phyloP scores from a whole-genome alignment of 2,329 filamentous ascomycete genomes.

The Dactylellina leptospora region DNA sequence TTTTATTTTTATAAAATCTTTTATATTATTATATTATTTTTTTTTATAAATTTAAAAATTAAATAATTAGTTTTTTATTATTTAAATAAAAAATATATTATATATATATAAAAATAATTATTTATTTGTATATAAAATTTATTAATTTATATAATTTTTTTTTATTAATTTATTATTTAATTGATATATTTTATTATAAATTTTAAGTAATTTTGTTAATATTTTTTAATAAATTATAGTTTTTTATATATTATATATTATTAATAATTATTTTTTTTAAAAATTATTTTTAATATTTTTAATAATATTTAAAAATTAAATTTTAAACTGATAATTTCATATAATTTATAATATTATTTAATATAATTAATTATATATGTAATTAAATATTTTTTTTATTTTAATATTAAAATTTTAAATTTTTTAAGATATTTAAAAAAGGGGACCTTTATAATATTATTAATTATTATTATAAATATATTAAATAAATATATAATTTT shows the following conservation, averaged over 20 bases:
- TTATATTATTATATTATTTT: no score
- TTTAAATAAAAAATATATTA: no score
- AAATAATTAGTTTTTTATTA: no score
- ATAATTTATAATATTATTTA: slow-evolving; percentile 22
- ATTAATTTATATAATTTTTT: slow-evolving; percentile 7
- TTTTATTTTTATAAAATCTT: no score
- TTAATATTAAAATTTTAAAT: slow-evolving; percentile 3
- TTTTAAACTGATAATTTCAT: slow-evolving; percentile 31
- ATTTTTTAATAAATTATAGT: slow-evolving; percentile 12
- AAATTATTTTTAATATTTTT: slow-evolving; percentile 13
- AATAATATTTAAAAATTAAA: slow-evolving; percentile 12
- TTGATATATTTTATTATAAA: background rate
- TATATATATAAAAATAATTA: no score
- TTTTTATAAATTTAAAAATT: no score
- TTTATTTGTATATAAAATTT: no score
- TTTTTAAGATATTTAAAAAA: slow-evolving; percentile 18
- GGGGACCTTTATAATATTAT: no score
- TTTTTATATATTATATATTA: slow-evolving; percentile 24
- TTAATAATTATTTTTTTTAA: slow-evolving; percentile 16
- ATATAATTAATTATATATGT: slow-evolving; percentile 8
- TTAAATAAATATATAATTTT: no score
- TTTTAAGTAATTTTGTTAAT: no score
- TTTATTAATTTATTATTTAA: background rate
- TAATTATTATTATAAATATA: no score
- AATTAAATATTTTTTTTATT: slow-evolving; percentile 11